Evolutionary conservation across 2,329 filamentous ascomycete genomes (phyloP).

Genomic region (Curvularia verruculosa): DNA sequence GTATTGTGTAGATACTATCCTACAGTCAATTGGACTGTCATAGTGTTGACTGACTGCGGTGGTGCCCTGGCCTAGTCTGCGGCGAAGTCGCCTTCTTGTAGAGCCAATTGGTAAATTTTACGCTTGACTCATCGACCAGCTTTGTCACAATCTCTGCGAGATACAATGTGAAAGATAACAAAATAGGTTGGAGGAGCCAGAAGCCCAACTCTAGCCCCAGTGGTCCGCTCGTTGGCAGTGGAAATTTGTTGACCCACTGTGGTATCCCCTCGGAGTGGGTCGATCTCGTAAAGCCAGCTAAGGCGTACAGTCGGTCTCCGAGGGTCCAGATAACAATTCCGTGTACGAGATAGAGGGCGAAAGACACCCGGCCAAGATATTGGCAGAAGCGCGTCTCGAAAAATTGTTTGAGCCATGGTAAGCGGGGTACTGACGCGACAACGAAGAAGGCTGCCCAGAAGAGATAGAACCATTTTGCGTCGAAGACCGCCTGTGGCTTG

Average conservation of each 20-base stretch:
- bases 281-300: slow-evolving; percentile 61
- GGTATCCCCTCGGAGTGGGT: slow-evolving; percentile 59
- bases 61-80: slow-evolving; percentile 13
- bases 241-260: slow-evolving; percentile 63
- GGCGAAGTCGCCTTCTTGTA: slow-evolving; percentile 56
- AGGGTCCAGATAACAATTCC: slow-evolving; percentile 55
- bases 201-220: slow-evolving; percentile 64
- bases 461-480: slow-evolving; percentile 72
- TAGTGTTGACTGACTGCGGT: slow-evolving; percentile 11
- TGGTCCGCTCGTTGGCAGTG: slow-evolving; percentile 62
- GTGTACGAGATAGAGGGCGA: slow-evolving; percentile 65
- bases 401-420: slow-evolving; percentile 56
- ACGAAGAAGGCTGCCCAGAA: slow-evolving; percentile 66
- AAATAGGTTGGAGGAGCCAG: slow-evolving; percentile 63
- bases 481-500: slow-evolving; percentile 69
- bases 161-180: slow-evolving; percentile 42
- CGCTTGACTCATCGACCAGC: slow-evolving; percentile 58
- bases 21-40: neutral
- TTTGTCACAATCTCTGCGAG: slow-evolving; percentile 44
- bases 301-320: slow-evolving; percentile 66
- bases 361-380: slow-evolving; percentile 64
- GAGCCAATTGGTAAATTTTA: slow-evolving; percentile 58
- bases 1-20: neutral
- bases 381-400: slow-evolving; percentile 59
- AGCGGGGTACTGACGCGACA: slow-evolving; percentile 62